phyloP scores from a whole-genome alignment of 2,329 filamentous ascomycete species.

The Beauveria caledonica region DNA sequence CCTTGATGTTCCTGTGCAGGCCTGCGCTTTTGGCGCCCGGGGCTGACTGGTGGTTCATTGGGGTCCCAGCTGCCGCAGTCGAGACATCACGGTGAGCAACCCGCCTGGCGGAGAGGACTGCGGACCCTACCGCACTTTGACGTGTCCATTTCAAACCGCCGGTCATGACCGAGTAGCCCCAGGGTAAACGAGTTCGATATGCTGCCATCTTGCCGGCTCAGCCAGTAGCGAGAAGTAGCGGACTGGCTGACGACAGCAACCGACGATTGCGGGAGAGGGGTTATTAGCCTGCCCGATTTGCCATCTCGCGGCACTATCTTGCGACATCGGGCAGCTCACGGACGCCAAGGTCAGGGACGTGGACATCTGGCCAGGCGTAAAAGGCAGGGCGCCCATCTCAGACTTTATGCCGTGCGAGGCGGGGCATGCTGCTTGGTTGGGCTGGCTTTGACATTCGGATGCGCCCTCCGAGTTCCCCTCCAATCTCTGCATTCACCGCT shows the following conservation, averaged over 20 bases:
- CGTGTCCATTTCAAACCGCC: background rate
- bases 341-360: background rate
- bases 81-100: background rate
- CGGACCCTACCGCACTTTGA: background rate
- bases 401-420: background rate
- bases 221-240: background rate
- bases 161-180: background rate
- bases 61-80: background rate
- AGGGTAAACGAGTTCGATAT: background rate
- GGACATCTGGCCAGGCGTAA: background rate
- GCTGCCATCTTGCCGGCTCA: background rate
- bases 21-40: background rate
- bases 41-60: background rate
- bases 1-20: slow-evolving; percentile 6
- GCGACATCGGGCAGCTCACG: slow-evolving; percentile 4
- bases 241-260: background rate
- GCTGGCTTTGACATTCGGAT: background rate
- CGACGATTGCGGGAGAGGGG: background rate
- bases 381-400: background rate
- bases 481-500: no score
- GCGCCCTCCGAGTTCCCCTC: background rate
- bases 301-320: background rate
- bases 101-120: no score
- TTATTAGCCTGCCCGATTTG: background rate
- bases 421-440: background rate